Evolutionary conservation across 1,139 yeast species (phyloP), one percentile per base, ranked within the genome.

Genomic region (Tardiomyces digboiensis): DNA sequence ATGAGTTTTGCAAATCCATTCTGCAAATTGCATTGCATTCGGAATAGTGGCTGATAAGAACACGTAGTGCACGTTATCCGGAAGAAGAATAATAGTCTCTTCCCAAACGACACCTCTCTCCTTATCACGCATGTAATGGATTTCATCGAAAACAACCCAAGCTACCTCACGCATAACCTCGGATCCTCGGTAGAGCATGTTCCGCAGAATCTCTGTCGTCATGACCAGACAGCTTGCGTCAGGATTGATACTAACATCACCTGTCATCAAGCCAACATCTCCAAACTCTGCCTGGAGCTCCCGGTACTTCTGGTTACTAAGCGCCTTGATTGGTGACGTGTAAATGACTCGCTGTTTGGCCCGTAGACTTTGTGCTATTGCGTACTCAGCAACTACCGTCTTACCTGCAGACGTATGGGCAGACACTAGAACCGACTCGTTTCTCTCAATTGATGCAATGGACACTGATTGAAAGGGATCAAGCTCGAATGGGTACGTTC

Each of bases 101-200:
- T 91, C 99, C 99, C 99, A 91, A 6, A 91, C 99, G 29, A 91
- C 98, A 59, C 99, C 99, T 62, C 99, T 77, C 58, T 88, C 96
- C 47, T 86, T 84, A 67, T 91, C 99, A 58, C 91, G 88, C 58
- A 91, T 95, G 60, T 91, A 91, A 65, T 91, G 99, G 2, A 91
- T 97, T 64, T 91, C 99, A 66, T 91, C 99, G 59, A 91, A 91
- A 39, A 91, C 86, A 20, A 91, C 97, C 74, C 91, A 91, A 50
- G 91, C 97, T 21, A 93, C 97, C 65, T 91, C 99, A 62, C 98
- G 75, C 60, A 91, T 88, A 44, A 91, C 70, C 64, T 91, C 98
- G 0, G 97, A 95, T 44, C 98, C 99, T 59, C 96, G 74, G 60
- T 91, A 91, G 40, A 91, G 74, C 99, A 91, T 91, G 12, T 94